A percentile compares a stretch with the other conserved stretches of the same genome.
Evolutionary conservation across 345 rosid species (phyloP).

Genomic region (Leavenworthia alabamica): DNA sequence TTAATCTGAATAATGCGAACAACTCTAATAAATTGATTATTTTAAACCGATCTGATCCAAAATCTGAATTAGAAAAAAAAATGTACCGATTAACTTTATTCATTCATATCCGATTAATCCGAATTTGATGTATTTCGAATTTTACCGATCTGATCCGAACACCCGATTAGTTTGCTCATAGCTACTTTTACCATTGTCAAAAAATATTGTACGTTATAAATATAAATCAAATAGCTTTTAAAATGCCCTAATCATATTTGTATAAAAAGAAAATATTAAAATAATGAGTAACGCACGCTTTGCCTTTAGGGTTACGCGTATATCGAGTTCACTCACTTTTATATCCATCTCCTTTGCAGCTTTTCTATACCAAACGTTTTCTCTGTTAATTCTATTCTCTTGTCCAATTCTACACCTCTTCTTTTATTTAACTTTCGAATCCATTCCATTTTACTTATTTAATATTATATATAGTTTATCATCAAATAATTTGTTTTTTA

Average conservation of each 20-base stretch:
- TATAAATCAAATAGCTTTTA: not conserved
- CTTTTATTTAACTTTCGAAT: conserved; percentile 19
- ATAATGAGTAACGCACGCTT: conserved; percentile 69
- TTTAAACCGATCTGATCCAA: too few relatives aligned
- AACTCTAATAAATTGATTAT: too few relatives aligned
- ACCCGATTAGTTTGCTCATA: too few relatives aligned
- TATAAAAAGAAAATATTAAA: not conserved
- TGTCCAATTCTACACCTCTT: conserved; percentile 14
- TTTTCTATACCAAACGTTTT: conserved; percentile 24
- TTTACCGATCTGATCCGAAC: too few relatives aligned
- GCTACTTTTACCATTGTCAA: not conserved
- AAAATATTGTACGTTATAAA: not conserved
- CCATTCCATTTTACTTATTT: not conserved
- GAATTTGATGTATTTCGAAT: too few relatives aligned
- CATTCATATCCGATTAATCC: too few relatives aligned
- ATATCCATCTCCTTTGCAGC: conserved; percentile 22
- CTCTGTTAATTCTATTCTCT: conserved; percentile 18
- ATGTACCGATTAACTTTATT: too few relatives aligned
- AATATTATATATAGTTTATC: not conserved
- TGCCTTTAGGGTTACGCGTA: conserved; percentile 67
- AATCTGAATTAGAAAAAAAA: too few relatives aligned
- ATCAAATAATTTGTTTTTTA: not conserved
- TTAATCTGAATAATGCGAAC: too few relatives aligned
- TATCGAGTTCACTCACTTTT: conserved; percentile 35
- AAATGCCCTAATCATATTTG: not conserved